A percentile compares a stretch with the other conserved stretches of the same genome.
These are phyloP conservation scores for Russula griseocarnosa DNA, from an alignment of 768 basidiomycete species.

Conservation along the genomic window DNA sequence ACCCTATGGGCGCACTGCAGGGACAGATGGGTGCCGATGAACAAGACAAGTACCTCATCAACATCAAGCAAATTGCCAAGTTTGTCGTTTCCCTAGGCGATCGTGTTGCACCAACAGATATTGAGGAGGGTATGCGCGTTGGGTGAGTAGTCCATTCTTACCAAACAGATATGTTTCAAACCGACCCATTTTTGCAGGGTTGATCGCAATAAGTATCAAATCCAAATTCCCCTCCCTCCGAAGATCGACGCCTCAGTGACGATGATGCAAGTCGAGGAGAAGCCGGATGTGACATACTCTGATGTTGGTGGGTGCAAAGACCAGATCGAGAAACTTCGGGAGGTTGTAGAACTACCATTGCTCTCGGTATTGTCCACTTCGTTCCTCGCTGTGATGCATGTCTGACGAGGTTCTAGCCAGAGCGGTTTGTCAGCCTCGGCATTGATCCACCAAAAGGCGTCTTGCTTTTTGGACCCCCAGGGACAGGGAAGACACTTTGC, in stretches of 20 bases:
- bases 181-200: slow-evolving; percentile 50
- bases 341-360: slow-evolving; percentile 95
- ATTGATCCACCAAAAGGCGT: slow-evolving; percentile 99
- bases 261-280: slow-evolving; percentile 99
- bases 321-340: slow-evolving; percentile 97
- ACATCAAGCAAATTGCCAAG: slow-evolving; percentile 99
- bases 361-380: slow-evolving; percentile 63
- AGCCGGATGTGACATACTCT: slow-evolving; percentile 96
- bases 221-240: slow-evolving; percentile 96
- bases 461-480: slow-evolving; percentile 90
- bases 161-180: slow-evolving; percentile 7
- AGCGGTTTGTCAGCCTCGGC: slow-evolving; percentile 95
- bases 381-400: background rate
- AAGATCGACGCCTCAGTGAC: slow-evolving; percentile 99
- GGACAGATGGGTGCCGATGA: slow-evolving; percentile 97
- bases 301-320: slow-evolving; percentile 99
- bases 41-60: slow-evolving; percentile 99
- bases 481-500: slow-evolving; percentile 98
- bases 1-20: slow-evolving; percentile 70
- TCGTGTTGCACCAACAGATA: slow-evolving; percentile 94
- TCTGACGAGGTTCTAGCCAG: slow-evolving; percentile 61
- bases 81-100: slow-evolving; percentile 98
- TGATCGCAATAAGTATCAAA: slow-evolving; percentile 95
- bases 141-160: slow-evolving; percentile 56
- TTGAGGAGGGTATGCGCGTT: slow-evolving; percentile 99